phyloP scores from a whole-genome alignment of 2,329 filamentous ascomycete species.

The Fusarium udum region DNA sequence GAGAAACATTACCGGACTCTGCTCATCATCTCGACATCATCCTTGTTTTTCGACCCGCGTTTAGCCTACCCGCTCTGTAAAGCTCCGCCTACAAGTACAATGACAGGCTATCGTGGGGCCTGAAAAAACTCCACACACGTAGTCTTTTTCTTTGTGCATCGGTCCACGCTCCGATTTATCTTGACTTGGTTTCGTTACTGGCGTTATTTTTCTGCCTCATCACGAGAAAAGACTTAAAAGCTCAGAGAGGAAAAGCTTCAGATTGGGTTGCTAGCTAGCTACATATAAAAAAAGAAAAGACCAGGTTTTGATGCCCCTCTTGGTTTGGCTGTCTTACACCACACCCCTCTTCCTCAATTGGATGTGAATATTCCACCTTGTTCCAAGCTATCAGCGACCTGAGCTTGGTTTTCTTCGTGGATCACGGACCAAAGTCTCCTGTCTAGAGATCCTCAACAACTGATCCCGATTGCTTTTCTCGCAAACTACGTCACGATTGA shows the following conservation, averaged over 20 bases:
- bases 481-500: constrained; percentile 37
- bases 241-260: not conserved
- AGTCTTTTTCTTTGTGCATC: constrained; percentile 7
- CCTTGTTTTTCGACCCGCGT: constrained; percentile 33
- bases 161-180: constrained; percentile 23
- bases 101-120: constrained; percentile 22
- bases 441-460: constrained; percentile 25
- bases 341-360: constrained; percentile 19
- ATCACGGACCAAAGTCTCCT: constrained; percentile 44
- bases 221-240: not conserved
- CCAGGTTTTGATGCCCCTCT: constrained; percentile 19
- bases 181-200: constrained; percentile 5
- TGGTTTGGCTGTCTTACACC: not conserved
- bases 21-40: constrained; percentile 28
- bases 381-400: constrained; percentile 19
- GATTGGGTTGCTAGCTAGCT: not conserved
- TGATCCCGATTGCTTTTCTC: constrained; percentile 21
- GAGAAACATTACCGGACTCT: not conserved
- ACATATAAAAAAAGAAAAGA: not conserved
- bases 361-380: not conserved
- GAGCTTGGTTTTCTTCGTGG: constrained; percentile 16
- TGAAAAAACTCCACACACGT: constrained; percentile 18
- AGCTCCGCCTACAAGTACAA: constrained; percentile 23
- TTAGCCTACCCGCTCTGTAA: constrained; percentile 41
- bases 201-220: constrained; percentile 2